Base-by-base conservation (phyloP, 345 rosid species). In the Raphanus sativus region DNA sequence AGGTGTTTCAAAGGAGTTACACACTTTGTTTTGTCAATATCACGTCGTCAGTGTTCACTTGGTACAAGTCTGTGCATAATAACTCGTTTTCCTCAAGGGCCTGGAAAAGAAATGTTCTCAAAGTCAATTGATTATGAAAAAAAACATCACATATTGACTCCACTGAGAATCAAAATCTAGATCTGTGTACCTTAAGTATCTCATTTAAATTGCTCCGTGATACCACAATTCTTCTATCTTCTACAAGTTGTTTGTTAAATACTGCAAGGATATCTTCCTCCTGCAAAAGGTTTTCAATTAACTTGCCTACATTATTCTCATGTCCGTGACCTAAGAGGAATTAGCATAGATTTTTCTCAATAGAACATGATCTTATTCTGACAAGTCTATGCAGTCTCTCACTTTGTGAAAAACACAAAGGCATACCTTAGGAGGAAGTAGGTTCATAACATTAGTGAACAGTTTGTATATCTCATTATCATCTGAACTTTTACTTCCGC, bases 51-150 rank as follows among this genome's bases (percentile, higher is more conserved):
- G 92, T 87, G 78, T 86, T 84, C 81, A 90, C 83, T 78, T 85
- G 87, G 83, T 91, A 79, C 12, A 93, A 80, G 64, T 95, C 98
- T 77, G 80, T 50, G 81, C 99, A 95, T 12, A 84, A 87, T 79
- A 93, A 83, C 73, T 95, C 90, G 79, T 95, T 84, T 81, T 93
- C 99, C 77, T 95, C 98, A 54, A 95, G 93, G 71, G 87, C 99
- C 99, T 95, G 87, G 70, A 77, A 65, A 40, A 78, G 62, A 48
- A 65, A 5, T 38, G 38, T 50, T 70, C 9, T 24, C 24, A 54
- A 48, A 62, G 73, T 24, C 25, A 45, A 25, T 38, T 38, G 67
- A 6, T 42, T 21, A 77, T 65, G 63, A 38, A 25, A 9, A 74
- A 4, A 9, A 74, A 4, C 88, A 90, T 84, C 86, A 34, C 84